Percentiles rank a stretch among this genome's conserved stretches.
These are phyloP conservation scores for Spinellus fusiger DNA, from an alignment of 192 early-diverging fungal genomes.

Conservation along the genomic window DNA sequence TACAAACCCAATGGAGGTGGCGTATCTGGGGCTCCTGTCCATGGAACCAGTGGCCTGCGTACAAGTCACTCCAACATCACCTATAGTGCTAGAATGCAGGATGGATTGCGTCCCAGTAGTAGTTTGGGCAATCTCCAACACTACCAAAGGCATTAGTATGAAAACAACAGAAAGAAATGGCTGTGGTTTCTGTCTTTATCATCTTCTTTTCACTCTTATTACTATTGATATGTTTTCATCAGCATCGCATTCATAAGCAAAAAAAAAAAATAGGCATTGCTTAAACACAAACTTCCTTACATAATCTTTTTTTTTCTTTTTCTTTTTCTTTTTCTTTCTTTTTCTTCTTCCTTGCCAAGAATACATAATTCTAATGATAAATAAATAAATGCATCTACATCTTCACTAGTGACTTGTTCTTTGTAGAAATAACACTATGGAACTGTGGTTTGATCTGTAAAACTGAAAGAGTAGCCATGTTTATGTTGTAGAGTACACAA, in stretches of 20 bases:
- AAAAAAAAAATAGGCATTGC: background rate
- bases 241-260: no score
- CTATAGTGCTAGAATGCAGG: no score
- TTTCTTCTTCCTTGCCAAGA: background rate
- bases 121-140: background rate
- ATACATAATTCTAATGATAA: background rate
- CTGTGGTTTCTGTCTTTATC: no score
- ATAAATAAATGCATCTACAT: no score
- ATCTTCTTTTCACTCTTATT: background rate
- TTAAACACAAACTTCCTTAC: no score
- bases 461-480: no score
- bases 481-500: no score
- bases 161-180: no score
- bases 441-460: no score
- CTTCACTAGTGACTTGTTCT: no score
- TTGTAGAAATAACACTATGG: no score
- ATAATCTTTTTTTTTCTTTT: slow-evolving; percentile 3
- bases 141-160: background rate
- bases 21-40: background rate
- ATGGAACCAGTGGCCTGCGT: background rate
- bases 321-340: background rate
- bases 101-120: background rate
- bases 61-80: background rate
- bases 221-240: background rate
- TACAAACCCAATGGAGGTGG: background rate